phyloP scores from a whole-genome alignment of 306 rosid species.

The Cucurbita maxima region DNA sequence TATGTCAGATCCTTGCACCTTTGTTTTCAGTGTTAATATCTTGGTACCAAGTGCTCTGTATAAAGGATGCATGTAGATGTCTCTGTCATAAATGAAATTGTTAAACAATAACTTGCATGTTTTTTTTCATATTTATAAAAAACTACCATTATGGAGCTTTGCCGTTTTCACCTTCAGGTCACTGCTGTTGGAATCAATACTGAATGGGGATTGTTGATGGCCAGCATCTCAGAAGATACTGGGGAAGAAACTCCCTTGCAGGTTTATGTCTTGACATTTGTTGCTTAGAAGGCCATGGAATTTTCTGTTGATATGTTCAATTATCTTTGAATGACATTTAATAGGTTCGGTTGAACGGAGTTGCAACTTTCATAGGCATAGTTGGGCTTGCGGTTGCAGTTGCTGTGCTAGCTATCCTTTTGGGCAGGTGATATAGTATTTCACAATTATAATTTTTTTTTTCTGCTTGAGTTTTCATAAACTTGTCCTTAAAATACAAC shows the following conservation, averaged over 20 bases:
- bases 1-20: neutral
- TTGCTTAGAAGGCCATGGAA: conserved; percentile 4
- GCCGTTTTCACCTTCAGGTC: conserved; percentile 39
- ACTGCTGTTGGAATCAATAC: conserved; percentile 96
- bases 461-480: neutral
- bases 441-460: neutral
- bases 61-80: neutral
- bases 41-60: neutral
- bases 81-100: neutral
- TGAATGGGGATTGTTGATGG: conserved; percentile 99
- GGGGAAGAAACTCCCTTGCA: conserved; percentile 99
- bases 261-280: conserved; percentile 29
- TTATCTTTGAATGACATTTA: conserved; percentile 17
- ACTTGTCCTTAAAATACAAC: conserved; percentile 10
- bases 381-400: conserved; percentile 88
- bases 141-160: neutral
- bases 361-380: conserved; percentile 87
- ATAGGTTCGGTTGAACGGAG: conserved; percentile 97
- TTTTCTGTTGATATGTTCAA: conserved; percentile 1
- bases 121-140: too few relatives aligned
- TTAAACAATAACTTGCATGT: neutral
- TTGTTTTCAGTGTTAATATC: neutral
- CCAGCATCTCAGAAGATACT: conserved; percentile 90
- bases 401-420: conserved; percentile 62
- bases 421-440: conserved; percentile 44